Evolutionary conservation across 2,329 filamentous ascomycete species (phyloP), one percentile per base, ranked within the genome.

Genomic region (Ceratocystis papillata): DNA sequence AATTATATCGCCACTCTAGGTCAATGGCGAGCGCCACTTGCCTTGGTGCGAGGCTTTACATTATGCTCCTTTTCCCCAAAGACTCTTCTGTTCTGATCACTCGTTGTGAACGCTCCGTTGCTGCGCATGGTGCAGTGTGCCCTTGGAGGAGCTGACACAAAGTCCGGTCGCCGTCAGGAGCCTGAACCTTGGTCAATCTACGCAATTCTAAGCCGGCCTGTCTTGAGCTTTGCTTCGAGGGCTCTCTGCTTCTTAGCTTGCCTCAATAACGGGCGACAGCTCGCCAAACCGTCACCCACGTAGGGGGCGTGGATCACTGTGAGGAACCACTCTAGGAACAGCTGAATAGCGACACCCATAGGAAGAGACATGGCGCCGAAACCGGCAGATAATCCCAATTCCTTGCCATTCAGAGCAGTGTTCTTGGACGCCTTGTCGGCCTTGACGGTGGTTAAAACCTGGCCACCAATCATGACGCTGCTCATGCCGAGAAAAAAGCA

Each of bases 311-410:
- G 66, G 17, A 69, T 50, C 64, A 69, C 62, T 8, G 64, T 65
- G 1, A 63, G 70, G 64, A 74, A 69, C 75, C 75, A 77, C 33
- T 80, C 89, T 0, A 90, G 90, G 64, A 92, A 81, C 28, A 86
- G 77, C 65, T 90, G 86, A 65, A 96, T 86, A 17, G 86, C 73
- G 3, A 87, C 80, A 63, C 87, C 90, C 72, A 89, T 82, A 0
- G 89, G 88, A 10, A 96, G 77, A 20, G 90, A 93, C 8, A 91
- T 80, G 66, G 87, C 78, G 37, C 90, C 89, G 61, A 92, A 81
- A 33, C 90, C 80, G 67, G 96, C 82, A 2, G 89, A 94, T 67
- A 91, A 82, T n/a, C 81, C 90, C 90, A 90, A 96, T 73, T 95
- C 88, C 57, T 81, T 78, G 59, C 83, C 85, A 66, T 84, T 84